Base-by-base conservation (phyloP, 2,329 filamentous ascomycete species). In the Fonsecaea pedrosoi region DNA sequence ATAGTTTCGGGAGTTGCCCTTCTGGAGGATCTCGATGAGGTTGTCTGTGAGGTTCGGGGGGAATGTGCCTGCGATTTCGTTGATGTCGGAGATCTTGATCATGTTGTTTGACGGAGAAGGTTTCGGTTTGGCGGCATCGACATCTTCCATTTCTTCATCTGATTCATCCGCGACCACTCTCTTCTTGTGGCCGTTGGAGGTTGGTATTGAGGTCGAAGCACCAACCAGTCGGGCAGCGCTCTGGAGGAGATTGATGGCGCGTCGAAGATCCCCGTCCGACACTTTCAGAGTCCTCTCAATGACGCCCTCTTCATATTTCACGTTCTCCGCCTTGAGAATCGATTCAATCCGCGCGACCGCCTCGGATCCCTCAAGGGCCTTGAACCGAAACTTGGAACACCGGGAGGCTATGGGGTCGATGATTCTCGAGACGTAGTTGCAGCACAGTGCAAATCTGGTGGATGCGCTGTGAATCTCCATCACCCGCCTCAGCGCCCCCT, bases 381-480 rank as follows among this genome's bases (percentile, higher is more conserved):
- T 99, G 86, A 99, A 99, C 37, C 95, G 67, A 78, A 99, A 99
- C 80, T 99, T 99, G 79, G 89, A 93, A 82, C 95, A 99, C 73
- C 95, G 87, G 77, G 89, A 93, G 1, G 95, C 95, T 25, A 99
- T 82, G 6, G 95, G 96, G 77, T 99, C 95, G 75, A 99, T 99
- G 77, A 99, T 99, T 66, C 95, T 86, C 3, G 95, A 98, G 13
- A 99, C 95, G 75, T 99, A 99, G 81, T 99, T 99, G 82, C 96
- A 99, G 66, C 98, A 94, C 50, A 99, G 84, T 77, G 95, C 98
- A 79, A 99, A 99, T 13, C 95, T 87, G 1, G 95, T 99, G 80
- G 98, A 97, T 75, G 93, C 94, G 78, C 88, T 92, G 80, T 98
- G 98, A 54, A 93, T 96, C 82, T 99, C 95, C 95, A 99, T 99